Evolutionary conservation across 805 yeast species (phyloP).

Genomic region (Scheffersomyces amazonensis): DNA sequence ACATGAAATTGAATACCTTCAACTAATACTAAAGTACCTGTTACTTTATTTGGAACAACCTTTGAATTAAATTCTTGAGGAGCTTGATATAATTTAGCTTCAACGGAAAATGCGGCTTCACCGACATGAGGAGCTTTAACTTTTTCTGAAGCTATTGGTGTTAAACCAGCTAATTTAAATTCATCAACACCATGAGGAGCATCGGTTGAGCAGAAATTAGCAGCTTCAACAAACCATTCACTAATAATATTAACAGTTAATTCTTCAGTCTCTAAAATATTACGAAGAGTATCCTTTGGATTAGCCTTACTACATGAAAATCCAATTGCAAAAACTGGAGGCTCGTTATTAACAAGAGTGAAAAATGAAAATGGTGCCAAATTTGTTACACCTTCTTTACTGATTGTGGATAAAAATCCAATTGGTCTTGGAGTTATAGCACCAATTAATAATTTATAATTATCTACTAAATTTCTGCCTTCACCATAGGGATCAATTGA

Average conservation of each 20-base stretch:
- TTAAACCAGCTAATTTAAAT: constrained; percentile 54
- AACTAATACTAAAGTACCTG: constrained; percentile 42
- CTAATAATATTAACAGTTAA: constrained; percentile 54
- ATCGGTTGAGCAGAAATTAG: constrained; percentile 46
- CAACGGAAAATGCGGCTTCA: constrained; percentile 59
- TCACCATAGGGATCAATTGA: constrained; percentile 47
- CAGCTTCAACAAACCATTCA: constrained; percentile 67
- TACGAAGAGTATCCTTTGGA: constrained; percentile 50
- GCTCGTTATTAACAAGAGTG: constrained; percentile 46
- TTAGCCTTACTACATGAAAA: constrained; percentile 34
- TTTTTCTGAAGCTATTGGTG: constrained; percentile 38
- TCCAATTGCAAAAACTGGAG: constrained; percentile 56
- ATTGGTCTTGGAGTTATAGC: constrained; percentile 61
- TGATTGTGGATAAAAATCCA: constrained; percentile 52
- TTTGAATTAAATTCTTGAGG: constrained; percentile 45
- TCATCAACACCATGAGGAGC: constrained; percentile 53
- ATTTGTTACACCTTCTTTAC: constrained; percentile 41
- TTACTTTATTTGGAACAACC: constrained; percentile 23
- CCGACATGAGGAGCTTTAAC: constrained; percentile 59
- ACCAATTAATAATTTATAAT: constrained; percentile 50
- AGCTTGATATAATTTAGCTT: constrained; percentile 44
- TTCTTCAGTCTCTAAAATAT: constrained; percentile 51
- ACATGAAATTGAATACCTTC: constrained; percentile 60
- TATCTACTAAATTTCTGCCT: constrained; percentile 37
- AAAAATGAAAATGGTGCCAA: constrained; percentile 64